These are phyloP conservation scores for Gossypium davidsonii DNA, from an alignment of 441 rosid species.

Conservation along the genomic window DNA sequence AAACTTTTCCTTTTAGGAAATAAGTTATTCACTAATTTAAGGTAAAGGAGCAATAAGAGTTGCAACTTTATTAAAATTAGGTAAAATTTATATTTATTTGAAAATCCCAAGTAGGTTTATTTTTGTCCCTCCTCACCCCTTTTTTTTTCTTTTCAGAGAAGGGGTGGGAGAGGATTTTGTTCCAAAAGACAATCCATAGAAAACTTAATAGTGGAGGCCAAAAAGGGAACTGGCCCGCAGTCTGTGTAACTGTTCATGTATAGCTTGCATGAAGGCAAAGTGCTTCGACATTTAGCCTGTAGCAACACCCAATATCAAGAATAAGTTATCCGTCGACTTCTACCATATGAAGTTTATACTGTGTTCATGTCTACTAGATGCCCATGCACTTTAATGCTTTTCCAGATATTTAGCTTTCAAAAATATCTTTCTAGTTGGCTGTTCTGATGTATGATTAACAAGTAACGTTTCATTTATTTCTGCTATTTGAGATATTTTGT, in stretches of 20 bases:
- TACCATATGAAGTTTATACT: neutral
- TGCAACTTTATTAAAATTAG: neutral
- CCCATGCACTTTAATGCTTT: neutral
- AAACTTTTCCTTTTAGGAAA: neutral
- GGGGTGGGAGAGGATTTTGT: neutral
- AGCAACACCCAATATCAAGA: constrained; percentile 12
- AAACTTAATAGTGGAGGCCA: neutral
- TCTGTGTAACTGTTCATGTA: constrained; percentile 56
- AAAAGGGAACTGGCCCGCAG: neutral
- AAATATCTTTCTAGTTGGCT: neutral
- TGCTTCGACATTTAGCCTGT: constrained; percentile 73
- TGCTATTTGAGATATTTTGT: neutral
- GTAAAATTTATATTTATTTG: neutral
- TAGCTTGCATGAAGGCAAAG: constrained; percentile 56
- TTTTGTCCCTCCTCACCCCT: neutral
- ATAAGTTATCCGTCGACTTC: neutral
- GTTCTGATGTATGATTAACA: neutral
- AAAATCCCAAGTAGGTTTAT: neutral
- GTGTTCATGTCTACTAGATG: neutral
- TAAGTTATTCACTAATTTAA: neutral
- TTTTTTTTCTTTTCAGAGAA: neutral
- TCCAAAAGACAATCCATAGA: neutral
- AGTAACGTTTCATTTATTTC: neutral
- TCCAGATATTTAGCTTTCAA: neutral
- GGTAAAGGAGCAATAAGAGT: neutral